Conservation (phyloP, 768 basidiomycete genomes). For the Podaxis sp. region DNA sequence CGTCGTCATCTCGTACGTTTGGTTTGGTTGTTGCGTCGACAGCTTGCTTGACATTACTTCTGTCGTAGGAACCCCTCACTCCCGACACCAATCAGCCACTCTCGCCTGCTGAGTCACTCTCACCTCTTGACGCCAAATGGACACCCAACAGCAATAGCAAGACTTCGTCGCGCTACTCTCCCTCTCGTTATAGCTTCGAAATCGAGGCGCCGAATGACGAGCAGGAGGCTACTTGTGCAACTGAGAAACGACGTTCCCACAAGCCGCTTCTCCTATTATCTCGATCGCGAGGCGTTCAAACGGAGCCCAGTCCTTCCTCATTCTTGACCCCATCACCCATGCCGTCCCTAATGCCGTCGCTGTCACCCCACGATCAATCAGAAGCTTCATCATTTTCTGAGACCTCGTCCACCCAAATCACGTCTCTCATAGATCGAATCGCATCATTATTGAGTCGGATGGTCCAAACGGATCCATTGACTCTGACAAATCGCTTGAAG, state of each 20-base stretch:
- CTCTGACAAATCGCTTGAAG: constrained; percentile 86
- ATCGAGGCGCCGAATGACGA: constrained; percentile 39
- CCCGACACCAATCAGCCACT: constrained; percentile 46
- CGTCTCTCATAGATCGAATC: constrained; percentile 63
- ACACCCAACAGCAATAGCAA: constrained; percentile 25
- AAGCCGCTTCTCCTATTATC: constrained; percentile 54
- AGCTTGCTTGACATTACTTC: neutral
- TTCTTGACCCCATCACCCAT: constrained; percentile 32
- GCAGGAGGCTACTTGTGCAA: constrained; percentile 26
- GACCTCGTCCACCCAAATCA: constrained; percentile 53
- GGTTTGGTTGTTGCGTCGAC: neutral
- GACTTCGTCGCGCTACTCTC: constrained; percentile 28
- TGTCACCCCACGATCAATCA: constrained; percentile 58
- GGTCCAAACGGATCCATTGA: constrained; percentile 79
- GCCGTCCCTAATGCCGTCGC: constrained; percentile 37
- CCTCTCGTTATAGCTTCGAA: constrained; percentile 42
- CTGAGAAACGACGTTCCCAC: constrained; percentile 37
- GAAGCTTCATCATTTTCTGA: constrained; percentile 73
- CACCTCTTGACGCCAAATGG: constrained; percentile 34
- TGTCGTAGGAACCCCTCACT: constrained; percentile 38
- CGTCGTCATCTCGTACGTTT: constrained; percentile 11
- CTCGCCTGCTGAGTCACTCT: constrained; percentile 38
- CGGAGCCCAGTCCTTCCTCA: constrained; percentile 43
- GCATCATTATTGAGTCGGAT: constrained; percentile 54
- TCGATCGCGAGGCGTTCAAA: constrained; percentile 68